phyloP scores from a whole-genome alignment of 768 basidiomycete species.

The Collybiopsis luxurians region DNA sequence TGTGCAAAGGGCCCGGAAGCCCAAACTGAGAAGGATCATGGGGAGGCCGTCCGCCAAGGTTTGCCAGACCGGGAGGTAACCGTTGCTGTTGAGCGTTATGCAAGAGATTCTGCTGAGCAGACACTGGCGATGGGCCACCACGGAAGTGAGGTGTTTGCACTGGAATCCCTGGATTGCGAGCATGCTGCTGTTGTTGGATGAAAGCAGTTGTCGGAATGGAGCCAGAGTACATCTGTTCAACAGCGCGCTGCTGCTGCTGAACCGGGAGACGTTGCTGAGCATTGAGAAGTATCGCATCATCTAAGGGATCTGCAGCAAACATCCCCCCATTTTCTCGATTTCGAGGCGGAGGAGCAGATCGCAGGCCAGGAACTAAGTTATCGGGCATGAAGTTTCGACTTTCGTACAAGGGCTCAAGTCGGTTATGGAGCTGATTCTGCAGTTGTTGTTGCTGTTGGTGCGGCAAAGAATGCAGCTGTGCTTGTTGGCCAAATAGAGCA shows the following conservation, averaged over 20 bases:
- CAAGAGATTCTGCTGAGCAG: slow-evolving; percentile 42
- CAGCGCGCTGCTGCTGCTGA: slow-evolving; percentile 43
- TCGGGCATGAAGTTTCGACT: slow-evolving; percentile 79
- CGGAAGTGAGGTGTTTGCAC: slow-evolving; percentile 66
- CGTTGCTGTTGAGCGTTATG: slow-evolving; percentile 51
- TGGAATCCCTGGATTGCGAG: slow-evolving; percentile 51
- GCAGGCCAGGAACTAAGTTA: slow-evolving; percentile 82
- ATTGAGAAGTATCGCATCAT: slow-evolving; percentile 62
- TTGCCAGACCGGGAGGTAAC: slow-evolving; percentile 77
- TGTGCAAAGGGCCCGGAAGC: slow-evolving; percentile 45
- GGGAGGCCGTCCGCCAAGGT: slow-evolving; percentile 78
- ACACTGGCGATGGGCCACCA: slow-evolving; percentile 64
- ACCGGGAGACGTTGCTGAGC: slow-evolving; percentile 51
- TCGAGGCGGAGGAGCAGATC: slow-evolving; percentile 61
- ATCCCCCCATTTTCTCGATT: slow-evolving; percentile 52
- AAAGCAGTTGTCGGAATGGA: slow-evolving; percentile 43
- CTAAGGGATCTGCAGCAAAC: slow-evolving; percentile 55
- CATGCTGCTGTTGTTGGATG: slow-evolving; percentile 46
- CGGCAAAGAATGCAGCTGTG: slow-evolving; percentile 35
- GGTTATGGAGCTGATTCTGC: slow-evolving; percentile 34
- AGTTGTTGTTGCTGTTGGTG: slow-evolving; percentile 33
- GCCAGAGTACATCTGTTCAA: slow-evolving; percentile 57
- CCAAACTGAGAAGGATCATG: slow-evolving; percentile 74
- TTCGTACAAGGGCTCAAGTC: slow-evolving; percentile 69
- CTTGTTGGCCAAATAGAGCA: slow-evolving; percentile 31